Percentiles rank a stretch among this genome's conserved stretches.
These are phyloP conservation scores for Neurospora sp. DNA, from an alignment of 495 filamentous ascomycete genomes.

Conservation along the genomic window DNA sequence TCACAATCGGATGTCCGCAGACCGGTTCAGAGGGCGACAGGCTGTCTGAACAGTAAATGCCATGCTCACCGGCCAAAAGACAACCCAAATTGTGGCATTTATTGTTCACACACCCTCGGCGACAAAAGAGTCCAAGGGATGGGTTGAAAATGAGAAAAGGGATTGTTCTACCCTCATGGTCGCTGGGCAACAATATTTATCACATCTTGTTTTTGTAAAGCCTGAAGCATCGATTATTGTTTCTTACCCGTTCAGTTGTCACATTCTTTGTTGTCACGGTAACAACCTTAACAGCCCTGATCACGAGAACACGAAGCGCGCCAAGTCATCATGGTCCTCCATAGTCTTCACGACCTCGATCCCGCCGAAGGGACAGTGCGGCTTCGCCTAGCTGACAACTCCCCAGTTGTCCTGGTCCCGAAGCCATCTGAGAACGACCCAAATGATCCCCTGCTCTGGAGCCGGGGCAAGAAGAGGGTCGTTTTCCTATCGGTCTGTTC, in stretches of 20 bases:
- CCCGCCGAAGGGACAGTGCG: slow-evolving; percentile 21
- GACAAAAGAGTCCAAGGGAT: background rate
- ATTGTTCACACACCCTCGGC: too few relatives aligned
- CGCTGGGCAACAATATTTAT: background rate
- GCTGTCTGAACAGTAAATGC: too few relatives aligned
- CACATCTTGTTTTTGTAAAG: background rate
- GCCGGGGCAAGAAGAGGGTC: slow-evolving; percentile 21
- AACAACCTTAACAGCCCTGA: background rate
- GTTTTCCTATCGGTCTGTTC: slow-evolving; percentile 22
- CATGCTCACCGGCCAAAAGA: too few relatives aligned
- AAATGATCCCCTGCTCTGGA: slow-evolving; percentile 29
- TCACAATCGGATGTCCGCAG: background rate
- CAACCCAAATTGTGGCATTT: too few relatives aligned
- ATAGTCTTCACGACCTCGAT: slow-evolving; percentile 24
- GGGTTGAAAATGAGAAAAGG: background rate
- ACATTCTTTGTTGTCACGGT: background rate
- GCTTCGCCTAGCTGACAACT: slow-evolving; percentile 10
- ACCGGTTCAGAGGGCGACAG: background rate
- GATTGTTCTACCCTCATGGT: background rate
- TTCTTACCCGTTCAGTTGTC: background rate
- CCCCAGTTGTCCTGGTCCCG: slow-evolving; percentile 23
- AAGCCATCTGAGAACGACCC: slow-evolving; percentile 22
- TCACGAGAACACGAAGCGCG: background rate
- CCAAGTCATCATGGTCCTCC: slow-evolving; percentile 14
- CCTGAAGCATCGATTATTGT: background rate